Evolutionary conservation across 2,329 filamentous ascomycete genomes (phyloP).

Genomic region (Talaromyces islandicus): DNA sequence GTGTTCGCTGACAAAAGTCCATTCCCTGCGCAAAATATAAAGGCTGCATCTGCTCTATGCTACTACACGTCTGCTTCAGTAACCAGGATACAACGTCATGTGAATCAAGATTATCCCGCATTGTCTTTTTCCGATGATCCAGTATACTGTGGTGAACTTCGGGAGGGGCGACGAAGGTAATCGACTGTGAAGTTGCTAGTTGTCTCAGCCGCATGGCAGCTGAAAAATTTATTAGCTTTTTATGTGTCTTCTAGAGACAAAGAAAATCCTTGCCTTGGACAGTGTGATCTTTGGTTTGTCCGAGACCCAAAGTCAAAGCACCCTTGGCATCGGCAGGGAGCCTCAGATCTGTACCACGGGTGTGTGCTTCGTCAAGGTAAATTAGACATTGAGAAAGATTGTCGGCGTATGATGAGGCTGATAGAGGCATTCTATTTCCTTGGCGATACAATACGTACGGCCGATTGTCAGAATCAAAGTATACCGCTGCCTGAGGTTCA

Average conservation of each 20-base stretch:
- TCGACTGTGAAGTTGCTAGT: slow-evolving; percentile 50
- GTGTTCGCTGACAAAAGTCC: slow-evolving; percentile 53
- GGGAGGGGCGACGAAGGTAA: slow-evolving; percentile 50
- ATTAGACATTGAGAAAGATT: slow-evolving; percentile 48
- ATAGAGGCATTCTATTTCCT: slow-evolving; percentile 37
- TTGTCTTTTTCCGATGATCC: slow-evolving; percentile 34
- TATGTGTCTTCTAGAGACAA: not conserved
- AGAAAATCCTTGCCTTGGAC: slow-evolving; percentile 48
- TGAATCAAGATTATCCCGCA: slow-evolving; percentile 33
- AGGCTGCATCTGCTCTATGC: slow-evolving; percentile 53
- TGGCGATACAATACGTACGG: slow-evolving; percentile 40
- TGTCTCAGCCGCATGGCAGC: slow-evolving; percentile 62
- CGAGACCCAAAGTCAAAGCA: slow-evolving; percentile 52
- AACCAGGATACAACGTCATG: slow-evolving; percentile 56
- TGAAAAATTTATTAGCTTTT: slow-evolving; percentile 17
- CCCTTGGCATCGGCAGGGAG: slow-evolving; percentile 44
- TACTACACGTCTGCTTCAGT: slow-evolving; percentile 56
- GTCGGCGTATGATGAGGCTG: slow-evolving; percentile 51
- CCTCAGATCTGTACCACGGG: slow-evolving; percentile 55
- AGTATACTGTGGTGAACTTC: slow-evolving; percentile 59
- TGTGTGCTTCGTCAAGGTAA: slow-evolving; percentile 58
- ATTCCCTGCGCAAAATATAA: slow-evolving; percentile 56
- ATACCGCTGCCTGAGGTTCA: slow-evolving; percentile 46
- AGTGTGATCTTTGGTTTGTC: slow-evolving; percentile 55
- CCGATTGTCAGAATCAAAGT: slow-evolving; percentile 45